Evolutionary conservation across 352 stramenopile genomes (phyloP).

Genomic region (Globisporangium camurandrum): DNA sequence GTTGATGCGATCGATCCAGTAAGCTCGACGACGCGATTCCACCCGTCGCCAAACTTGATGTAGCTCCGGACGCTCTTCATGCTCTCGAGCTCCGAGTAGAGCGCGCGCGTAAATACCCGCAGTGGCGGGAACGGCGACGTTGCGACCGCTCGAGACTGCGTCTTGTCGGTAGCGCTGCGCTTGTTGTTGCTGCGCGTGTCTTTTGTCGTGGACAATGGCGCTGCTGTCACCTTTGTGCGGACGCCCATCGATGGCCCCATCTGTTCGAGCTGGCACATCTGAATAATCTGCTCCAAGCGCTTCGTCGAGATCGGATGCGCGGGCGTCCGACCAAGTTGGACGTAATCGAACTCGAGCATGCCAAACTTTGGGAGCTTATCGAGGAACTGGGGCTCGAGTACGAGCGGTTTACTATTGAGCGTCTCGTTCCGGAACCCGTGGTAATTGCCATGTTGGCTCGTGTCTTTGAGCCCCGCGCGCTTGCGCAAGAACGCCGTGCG

Average conservation of each 20-base stretch:
- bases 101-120: slow-evolving; percentile 22
- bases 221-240: slow-evolving; percentile 4
- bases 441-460: slow-evolving; percentile 63
- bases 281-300: slow-evolving; percentile 58
- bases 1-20: too few relatives aligned
- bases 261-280: slow-evolving; percentile 41
- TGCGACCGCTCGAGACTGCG: neutral
- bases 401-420: slow-evolving; percentile 52
- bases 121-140: slow-evolving; percentile 29
- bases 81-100: slow-evolving; percentile 53
- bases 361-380: slow-evolving; percentile 61
- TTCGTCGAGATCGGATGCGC: slow-evolving; percentile 43
- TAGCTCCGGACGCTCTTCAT: slow-evolving; percentile 64
- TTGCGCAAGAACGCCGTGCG: slow-evolving; percentile 67
- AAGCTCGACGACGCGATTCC: slow-evolving; percentile 36
- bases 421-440: slow-evolving; percentile 75
- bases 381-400: slow-evolving; percentile 50
- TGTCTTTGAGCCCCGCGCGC: slow-evolving; percentile 57
- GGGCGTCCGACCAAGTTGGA: slow-evolving; percentile 37
- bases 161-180: neutral
- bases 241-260: slow-evolving; percentile 34
- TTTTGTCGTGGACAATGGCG: neutral
- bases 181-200: neutral
- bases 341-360: slow-evolving; percentile 71
- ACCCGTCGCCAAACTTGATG: slow-evolving; percentile 46